Conservation (phyloP, 208 protist species). For the Acanthamoeba quina region DNA sequence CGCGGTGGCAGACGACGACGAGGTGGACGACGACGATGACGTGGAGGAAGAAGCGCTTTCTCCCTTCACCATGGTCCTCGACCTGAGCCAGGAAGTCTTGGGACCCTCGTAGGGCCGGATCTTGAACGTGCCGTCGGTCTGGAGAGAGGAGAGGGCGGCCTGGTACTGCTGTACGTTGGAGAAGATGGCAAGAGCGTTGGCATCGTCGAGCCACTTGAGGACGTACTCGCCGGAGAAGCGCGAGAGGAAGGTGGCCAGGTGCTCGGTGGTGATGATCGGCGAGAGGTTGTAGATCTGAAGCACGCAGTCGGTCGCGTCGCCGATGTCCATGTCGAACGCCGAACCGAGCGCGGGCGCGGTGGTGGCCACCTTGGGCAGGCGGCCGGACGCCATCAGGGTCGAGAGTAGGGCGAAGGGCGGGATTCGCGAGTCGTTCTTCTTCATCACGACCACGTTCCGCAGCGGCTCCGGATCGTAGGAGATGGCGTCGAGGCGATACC, state of each 20-base stretch:
- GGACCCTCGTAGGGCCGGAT: constrained; percentile 49
- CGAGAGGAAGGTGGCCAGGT: constrained; percentile 60
- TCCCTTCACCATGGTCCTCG: constrained; percentile 12
- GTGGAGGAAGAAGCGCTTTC: constrained; percentile 70
- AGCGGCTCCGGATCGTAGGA: constrained; percentile 57
- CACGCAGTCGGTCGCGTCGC: not conserved
- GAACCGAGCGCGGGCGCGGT: not conserved
- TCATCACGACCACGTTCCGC: constrained; percentile 23
- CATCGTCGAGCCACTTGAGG: constrained; percentile 63
- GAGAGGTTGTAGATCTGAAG: constrained; percentile 67
- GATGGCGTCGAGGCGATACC: constrained; percentile 29
- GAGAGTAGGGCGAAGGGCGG: constrained; percentile 24
- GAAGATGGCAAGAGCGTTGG: constrained; percentile 68
- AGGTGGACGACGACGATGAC: not conserved
- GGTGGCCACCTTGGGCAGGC: not conserved
- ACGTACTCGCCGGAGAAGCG: constrained; percentile 48
- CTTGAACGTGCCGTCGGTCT: constrained; percentile 33
- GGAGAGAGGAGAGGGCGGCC: constrained; percentile 14
- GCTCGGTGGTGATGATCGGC: constrained; percentile 23
- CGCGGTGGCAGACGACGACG: not conserved
- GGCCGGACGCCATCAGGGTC: not conserved
- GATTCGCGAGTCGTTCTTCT: constrained; percentile 54
- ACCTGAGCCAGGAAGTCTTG: constrained; percentile 42
- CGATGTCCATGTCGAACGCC: constrained; percentile 44
- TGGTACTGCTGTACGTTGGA: constrained; percentile 53